These are phyloP conservation scores for Pythium guiyangense DNA, from an alignment of 352 stramenopile species.

Conservation along the genomic window DNA sequence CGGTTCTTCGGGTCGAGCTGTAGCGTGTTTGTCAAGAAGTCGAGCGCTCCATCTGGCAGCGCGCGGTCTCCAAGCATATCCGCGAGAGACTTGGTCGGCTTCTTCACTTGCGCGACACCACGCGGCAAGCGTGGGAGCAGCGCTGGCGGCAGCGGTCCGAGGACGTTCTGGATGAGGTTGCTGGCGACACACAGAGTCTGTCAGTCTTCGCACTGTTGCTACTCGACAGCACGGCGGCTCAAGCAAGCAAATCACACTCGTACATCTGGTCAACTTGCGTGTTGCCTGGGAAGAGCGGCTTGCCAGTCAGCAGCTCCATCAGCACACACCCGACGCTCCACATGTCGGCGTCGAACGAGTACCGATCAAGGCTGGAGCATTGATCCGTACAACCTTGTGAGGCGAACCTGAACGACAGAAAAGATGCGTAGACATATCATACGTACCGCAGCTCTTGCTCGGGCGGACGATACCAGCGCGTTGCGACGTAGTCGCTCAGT, in stretches of 20 bases:
- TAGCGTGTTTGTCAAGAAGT: conserved; percentile 61
- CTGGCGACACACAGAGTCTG: conserved; percentile 18
- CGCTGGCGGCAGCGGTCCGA: conserved; percentile 44
- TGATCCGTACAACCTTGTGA: not conserved
- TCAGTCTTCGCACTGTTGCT: not conserved
- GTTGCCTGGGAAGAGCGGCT: conserved; percentile 67
- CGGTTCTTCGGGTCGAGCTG: conserved; percentile 58
- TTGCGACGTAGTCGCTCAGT: conserved; percentile 76
- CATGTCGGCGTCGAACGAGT: conserved; percentile 80
- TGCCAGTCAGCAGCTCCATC: conserved; percentile 69
- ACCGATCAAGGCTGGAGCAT: conserved; percentile 51
- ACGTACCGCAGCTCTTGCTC: conserved; percentile 79
- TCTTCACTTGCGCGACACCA: conserved; percentile 32
- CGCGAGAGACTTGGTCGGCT: conserved; percentile 38
- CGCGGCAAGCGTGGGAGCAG: conserved; percentile 48
- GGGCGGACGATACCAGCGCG: conserved; percentile 76
- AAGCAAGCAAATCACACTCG: not conserved
- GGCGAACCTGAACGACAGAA: not conserved
- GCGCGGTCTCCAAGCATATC: conserved; percentile 31
- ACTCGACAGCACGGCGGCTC: not conserved
- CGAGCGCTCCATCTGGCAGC: conserved; percentile 53
- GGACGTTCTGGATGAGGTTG: conserved; percentile 68
- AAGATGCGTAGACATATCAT: not conserved
- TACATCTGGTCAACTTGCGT: conserved; percentile 83
- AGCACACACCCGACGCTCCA: conserved; percentile 80